phyloP scores from a whole-genome alignment of 1,284 basidiomycete species.

The Chalciporus sp. region DNA sequence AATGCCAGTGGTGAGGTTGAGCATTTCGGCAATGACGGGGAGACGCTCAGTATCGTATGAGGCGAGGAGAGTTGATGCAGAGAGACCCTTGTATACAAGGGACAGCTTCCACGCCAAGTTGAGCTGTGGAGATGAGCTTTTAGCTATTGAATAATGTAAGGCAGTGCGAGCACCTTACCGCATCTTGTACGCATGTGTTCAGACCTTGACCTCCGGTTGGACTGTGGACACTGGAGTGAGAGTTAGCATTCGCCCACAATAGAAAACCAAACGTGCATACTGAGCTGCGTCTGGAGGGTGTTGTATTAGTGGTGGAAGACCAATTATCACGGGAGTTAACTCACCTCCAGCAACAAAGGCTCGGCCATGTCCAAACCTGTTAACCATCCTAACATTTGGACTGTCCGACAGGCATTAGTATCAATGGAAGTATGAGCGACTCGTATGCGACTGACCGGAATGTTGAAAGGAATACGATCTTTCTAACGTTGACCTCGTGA shows the following conservation, averaged over 20 bases:
- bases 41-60: conserved; percentile 40
- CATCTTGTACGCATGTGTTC: conserved; percentile 43
- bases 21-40: conserved; percentile 44
- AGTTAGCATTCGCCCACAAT: background rate
- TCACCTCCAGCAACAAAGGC: conserved; percentile 40
- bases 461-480: conserved; percentile 14
- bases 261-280: conserved; percentile 6
- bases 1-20: conserved; percentile 24
- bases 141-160: background rate
- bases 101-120: conserved; percentile 48
- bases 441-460: conserved; percentile 29
- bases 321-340: conserved; percentile 21
- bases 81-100: conserved; percentile 37
- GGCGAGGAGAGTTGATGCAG: conserved; percentile 35
- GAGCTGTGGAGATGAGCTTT: conserved; percentile 23
- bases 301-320: background rate
- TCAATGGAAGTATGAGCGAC: background rate
- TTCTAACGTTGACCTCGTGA: conserved; percentile 16
- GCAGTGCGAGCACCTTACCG: conserved; percentile 27
- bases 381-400: conserved; percentile 36
- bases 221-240: conserved; percentile 42
- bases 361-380: conserved; percentile 33
- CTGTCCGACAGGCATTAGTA: conserved; percentile 11
- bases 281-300: conserved; percentile 19
- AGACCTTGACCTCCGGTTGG: conserved; percentile 50